Evolutionary conservation across 1,139 yeast species (phyloP).

Genomic region (Nakaseomyces bracarensis): DNA sequence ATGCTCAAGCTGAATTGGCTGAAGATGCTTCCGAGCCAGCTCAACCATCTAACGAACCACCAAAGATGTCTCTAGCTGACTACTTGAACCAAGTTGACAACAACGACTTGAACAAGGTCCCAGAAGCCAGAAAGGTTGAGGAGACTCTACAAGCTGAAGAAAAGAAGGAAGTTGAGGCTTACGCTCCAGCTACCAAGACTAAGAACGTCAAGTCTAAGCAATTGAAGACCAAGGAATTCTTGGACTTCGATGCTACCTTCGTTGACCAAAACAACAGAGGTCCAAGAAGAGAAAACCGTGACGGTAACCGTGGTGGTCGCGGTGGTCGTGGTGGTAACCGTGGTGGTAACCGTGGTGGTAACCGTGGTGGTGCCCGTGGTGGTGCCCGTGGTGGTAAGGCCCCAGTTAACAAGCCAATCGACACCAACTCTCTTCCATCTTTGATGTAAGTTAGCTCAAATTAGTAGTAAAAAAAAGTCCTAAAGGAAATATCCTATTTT

Average conservation of each 20-base stretch:
- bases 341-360: constrained; percentile 19
- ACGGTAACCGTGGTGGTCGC: constrained; percentile 19
- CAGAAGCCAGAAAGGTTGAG: constrained; percentile 40
- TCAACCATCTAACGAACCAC: constrained; percentile 43
- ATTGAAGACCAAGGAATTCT: constrained; percentile 58
- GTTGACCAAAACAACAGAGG: constrained; percentile 39
- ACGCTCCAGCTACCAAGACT: constrained; percentile 46
- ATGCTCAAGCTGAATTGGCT: constrained; percentile 34
- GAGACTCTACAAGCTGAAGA: constrained; percentile 42
- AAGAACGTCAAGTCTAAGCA: constrained; percentile 58
- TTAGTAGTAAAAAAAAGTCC: neutral
- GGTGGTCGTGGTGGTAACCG: constrained; percentile 24
- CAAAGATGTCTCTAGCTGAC: constrained; percentile 52
- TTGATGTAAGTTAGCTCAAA: constrained; percentile 23
- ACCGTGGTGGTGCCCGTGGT: constrained; percentile 16
- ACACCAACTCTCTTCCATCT: constrained; percentile 59
- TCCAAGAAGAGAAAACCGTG: constrained; percentile 28
- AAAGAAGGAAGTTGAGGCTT: constrained; percentile 50
- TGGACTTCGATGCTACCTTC: constrained; percentile 59
- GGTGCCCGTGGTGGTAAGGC: constrained; percentile 24
- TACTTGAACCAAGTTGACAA: constrained; percentile 50
- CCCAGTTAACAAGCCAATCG: constrained; percentile 32
- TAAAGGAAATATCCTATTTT: neutral
- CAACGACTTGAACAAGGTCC: constrained; percentile 37
- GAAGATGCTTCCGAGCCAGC: constrained; percentile 42